Conservation (phyloP, 2,329 filamentous ascomycete species). For the Alternaria gaisen region DNA sequence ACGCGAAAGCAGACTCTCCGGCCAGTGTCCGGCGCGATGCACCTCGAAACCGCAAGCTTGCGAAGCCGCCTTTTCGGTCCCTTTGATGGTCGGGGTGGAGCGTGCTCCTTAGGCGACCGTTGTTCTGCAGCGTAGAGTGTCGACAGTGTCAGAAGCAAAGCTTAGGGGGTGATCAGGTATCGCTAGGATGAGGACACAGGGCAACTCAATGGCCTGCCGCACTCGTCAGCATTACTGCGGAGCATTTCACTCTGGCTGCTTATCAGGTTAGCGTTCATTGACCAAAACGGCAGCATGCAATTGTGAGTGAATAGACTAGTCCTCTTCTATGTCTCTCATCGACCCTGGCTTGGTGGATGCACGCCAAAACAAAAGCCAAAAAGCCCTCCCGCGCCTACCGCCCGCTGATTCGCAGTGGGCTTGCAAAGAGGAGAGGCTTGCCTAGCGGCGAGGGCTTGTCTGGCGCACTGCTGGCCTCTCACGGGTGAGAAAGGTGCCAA, state of each 20-base stretch:
- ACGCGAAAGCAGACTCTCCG: conserved; percentile 21
- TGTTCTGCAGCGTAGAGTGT: conserved; percentile 13
- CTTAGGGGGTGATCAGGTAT: conserved; percentile 3
- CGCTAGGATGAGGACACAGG: conserved; percentile 18
- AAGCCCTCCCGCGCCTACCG: conserved; percentile 37
- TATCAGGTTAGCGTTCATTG: conserved; percentile 27
- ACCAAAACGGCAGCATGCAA: conserved; percentile 37
- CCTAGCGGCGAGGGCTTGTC: conserved; percentile 27
- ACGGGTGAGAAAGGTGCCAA: conserved; percentile 31
- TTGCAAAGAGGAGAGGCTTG: conserved; percentile 26
- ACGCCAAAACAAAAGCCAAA: conserved; percentile 39
- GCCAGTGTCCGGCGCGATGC: conserved; percentile 28
- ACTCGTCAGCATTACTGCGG: conserved; percentile 27
- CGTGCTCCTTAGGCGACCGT: conserved; percentile 18
- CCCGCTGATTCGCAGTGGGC: conserved; percentile 38
- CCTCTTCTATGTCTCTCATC: conserved; percentile 16
- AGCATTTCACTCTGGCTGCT: conserved; percentile 27
- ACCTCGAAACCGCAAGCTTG: conserved; percentile 11
- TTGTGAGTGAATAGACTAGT: conserved; percentile 31
- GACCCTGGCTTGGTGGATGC: conserved; percentile 27
- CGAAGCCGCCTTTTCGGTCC: conserved; percentile 24
- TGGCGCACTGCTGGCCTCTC: conserved; percentile 23
- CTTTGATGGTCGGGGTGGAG: conserved; percentile 11
- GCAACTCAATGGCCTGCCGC: conserved; percentile 24
- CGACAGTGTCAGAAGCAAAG: conserved; percentile 13